phyloP scores from a whole-genome alignment of 805 yeast species.

The Jamesozyma rosinii region DNA sequence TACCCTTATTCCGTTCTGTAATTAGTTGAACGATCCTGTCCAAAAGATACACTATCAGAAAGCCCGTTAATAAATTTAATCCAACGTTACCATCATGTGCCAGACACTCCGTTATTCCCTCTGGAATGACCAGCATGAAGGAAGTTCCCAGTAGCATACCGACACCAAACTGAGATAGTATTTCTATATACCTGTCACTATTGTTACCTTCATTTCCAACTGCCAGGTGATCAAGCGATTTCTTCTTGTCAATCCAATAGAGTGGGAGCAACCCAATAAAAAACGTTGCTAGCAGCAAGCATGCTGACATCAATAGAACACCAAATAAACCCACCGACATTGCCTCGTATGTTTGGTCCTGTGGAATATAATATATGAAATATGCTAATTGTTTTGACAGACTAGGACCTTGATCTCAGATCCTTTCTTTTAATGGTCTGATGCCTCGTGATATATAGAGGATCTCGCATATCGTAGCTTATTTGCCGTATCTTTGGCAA shows the following conservation, averaged over 20 bases:
- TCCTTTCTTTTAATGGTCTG: no score
- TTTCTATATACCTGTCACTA: conserved; percentile 19
- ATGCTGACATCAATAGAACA: conserved; percentile 9
- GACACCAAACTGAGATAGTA: conserved; percentile 41
- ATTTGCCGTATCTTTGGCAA: no score
- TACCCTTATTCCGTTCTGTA: conserved; percentile 4
- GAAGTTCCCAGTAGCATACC: conserved; percentile 51
- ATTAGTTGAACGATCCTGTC: conserved; percentile 31
- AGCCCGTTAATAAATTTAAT: conserved; percentile 40
- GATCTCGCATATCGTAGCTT: no score
- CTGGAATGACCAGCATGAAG: conserved; percentile 47
- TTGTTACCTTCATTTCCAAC: background rate
- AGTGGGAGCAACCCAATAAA: conserved; percentile 15
- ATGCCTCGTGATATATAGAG: no score
- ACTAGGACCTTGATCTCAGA: no score
- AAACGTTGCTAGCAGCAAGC: conserved; percentile 19
- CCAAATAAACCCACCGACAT: conserved; percentile 7
- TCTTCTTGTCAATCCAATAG: background rate
- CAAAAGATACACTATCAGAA: conserved; percentile 37
- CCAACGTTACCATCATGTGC: conserved; percentile 36
- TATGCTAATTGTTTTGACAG: no score
- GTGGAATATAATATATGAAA: no score
- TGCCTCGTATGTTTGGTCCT: no score
- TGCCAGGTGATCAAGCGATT: background rate
- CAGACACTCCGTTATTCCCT: conserved; percentile 40